Conservation (phyloP, 148 eudicot species). For the Amaranthus hypochondriacus region DNA sequence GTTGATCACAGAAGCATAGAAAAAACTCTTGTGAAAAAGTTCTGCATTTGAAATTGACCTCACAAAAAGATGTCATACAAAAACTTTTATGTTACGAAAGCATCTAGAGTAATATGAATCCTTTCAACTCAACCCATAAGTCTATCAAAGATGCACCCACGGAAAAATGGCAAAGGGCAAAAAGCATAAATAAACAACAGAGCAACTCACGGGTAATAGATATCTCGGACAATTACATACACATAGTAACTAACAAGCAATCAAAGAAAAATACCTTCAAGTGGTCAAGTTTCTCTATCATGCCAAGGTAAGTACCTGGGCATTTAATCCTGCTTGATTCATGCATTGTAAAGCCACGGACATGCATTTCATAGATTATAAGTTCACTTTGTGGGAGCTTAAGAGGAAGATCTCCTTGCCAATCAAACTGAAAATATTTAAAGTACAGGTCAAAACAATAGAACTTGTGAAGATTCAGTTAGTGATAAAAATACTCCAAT, state of each 20-base stretch:
- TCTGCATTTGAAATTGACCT: neutral
- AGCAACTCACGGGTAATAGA: neutral
- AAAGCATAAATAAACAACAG: neutral
- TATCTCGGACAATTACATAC: neutral
- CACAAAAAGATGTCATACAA: neutral
- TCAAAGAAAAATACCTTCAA: conserved; percentile 54
- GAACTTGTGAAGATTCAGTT: neutral
- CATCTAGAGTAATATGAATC: neutral
- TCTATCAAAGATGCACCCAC: neutral
- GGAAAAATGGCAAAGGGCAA: neutral
- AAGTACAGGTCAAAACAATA: neutral
- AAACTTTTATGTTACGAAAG: neutral
- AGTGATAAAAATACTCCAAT: too few relatives aligned
- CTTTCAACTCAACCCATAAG: neutral
- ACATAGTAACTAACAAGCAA: neutral
- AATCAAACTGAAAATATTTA: conserved; percentile 65
- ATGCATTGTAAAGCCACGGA: conserved; percentile 92
- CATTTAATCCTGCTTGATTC: conserved; percentile 60
- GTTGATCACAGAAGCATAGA: neutral
- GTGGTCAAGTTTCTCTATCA: conserved; percentile 89
- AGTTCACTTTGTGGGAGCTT: conserved; percentile 69
- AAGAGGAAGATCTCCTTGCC: conserved; percentile 97
- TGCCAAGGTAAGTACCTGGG: conserved; percentile 85
- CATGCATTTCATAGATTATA: conserved; percentile 93
- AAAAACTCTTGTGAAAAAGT: neutral